Conservation (phyloP, 2,329 filamentous ascomycete genomes). For the Epichloe festucae region DNA sequence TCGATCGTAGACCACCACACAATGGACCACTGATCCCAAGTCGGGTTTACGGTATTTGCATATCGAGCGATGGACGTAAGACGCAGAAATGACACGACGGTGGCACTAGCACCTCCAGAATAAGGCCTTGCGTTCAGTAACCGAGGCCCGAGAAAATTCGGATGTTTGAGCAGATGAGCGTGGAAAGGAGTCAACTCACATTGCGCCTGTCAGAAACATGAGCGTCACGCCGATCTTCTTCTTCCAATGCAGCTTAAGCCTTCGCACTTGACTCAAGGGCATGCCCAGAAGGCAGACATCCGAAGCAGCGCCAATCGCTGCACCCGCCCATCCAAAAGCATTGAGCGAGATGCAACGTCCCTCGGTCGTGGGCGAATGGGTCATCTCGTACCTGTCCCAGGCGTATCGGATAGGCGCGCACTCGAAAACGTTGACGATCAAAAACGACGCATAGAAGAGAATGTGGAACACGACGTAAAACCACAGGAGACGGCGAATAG, state of each 20-base stretch:
- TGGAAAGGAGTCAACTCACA: slow-evolving; percentile 12
- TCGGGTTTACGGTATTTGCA: slow-evolving; percentile 15
- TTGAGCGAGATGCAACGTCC: slow-evolving; percentile 34
- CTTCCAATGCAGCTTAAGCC: slow-evolving; percentile 25
- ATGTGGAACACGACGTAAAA: slow-evolving; percentile 10
- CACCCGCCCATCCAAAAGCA: slow-evolving; percentile 32
- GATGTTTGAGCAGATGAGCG: neutral
- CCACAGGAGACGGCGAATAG: slow-evolving; percentile 25
- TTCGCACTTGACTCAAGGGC: slow-evolving; percentile 27
- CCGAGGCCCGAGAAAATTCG: too few relatives aligned
- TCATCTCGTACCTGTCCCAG: slow-evolving; percentile 31
- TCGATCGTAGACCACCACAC: slow-evolving; percentile 20
- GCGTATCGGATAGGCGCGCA: slow-evolving; percentile 26
- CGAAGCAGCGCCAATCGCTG: slow-evolving; percentile 30
- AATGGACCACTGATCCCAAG: slow-evolving; percentile 16
- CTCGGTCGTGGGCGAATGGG: slow-evolving; percentile 14
- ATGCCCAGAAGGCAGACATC: slow-evolving; percentile 34
- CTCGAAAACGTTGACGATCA: slow-evolving; percentile 23
- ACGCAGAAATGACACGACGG: slow-evolving; percentile 19
- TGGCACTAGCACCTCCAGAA: slow-evolving; percentile 11
- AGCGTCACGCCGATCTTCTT: slow-evolving; percentile 29
- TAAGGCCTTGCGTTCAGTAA: neutral
- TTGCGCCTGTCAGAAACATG: slow-evolving; percentile 31
- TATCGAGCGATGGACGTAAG: slow-evolving; percentile 16
- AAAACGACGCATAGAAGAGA: neutral